phyloP scores from a whole-genome alignment of 768 basidiomycete species.

The Melanogaster broomeanus region DNA sequence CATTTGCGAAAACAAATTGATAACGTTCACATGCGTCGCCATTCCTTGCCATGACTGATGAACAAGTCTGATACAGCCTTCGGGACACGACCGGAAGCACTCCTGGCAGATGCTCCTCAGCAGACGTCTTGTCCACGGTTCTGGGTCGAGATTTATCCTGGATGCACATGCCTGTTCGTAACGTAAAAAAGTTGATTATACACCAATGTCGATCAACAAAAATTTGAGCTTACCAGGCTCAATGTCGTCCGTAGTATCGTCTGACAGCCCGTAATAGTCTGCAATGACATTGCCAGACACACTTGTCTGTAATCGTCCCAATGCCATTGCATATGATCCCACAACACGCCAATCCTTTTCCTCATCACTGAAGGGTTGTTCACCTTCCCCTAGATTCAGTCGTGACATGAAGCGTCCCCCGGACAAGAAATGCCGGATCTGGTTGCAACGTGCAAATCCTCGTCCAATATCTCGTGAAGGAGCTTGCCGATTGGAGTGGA shows the following conservation, averaged over 20 bases:
- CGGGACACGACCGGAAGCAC: not conserved
- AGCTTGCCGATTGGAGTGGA: slow-evolving; percentile 38
- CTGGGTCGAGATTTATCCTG: not conserved
- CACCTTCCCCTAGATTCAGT: not conserved
- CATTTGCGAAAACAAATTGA: not conserved
- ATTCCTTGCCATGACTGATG: not conserved
- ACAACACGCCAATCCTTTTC: not conserved
- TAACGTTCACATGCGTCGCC: not conserved
- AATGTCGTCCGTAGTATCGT: not conserved
- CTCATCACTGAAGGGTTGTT: not conserved
- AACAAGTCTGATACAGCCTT: not conserved
- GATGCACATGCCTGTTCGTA: not conserved
- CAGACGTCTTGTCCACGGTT: not conserved
- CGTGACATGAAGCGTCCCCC: slow-evolving; percentile 5
- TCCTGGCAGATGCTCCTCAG: not conserved
- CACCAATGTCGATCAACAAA: not conserved
- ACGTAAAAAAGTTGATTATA: not conserved
- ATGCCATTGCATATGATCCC: not conserved
- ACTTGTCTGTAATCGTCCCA: not conserved
- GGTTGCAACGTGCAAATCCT: slow-evolving; percentile 26
- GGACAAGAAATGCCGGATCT: slow-evolving; percentile 28
- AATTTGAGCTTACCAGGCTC: no score
- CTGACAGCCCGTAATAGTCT: not conserved
- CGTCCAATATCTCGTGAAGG: slow-evolving; percentile 34
- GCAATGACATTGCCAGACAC: not conserved